Evolutionary conservation across 164 flowering plant genomes (phyloP).

Genomic region (Santalum album): DNA sequence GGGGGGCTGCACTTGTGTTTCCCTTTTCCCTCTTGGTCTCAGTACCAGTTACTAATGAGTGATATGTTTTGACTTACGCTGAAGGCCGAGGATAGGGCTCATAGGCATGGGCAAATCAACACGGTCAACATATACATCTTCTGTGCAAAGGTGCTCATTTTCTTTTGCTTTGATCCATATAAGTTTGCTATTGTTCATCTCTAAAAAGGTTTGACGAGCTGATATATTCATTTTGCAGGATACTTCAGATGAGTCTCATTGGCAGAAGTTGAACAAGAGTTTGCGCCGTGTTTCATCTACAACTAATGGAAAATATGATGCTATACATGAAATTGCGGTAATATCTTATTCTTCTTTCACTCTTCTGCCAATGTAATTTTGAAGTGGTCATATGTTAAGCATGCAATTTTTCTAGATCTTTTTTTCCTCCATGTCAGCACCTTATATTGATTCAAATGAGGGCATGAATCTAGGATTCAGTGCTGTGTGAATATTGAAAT

Average conservation of each 20-base stretch:
- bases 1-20: too few relatives aligned
- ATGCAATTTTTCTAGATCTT: too few relatives aligned
- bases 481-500: too few relatives aligned
- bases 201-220: too few relatives aligned
- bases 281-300: constrained; percentile 67
- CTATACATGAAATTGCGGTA: constrained; percentile 62
- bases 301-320: constrained; percentile 78
- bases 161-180: neutral
- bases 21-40: too few relatives aligned
- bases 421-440: too few relatives aligned
- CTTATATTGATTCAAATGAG: too few relatives aligned
- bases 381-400: too few relatives aligned
- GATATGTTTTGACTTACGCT: constrained; percentile 9
- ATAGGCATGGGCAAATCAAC: constrained; percentile 84
- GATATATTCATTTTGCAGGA: constrained; percentile 47
- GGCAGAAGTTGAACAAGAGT: constrained; percentile 68
- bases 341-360: too few relatives aligned
- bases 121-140: constrained; percentile 85
- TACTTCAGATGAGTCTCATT: constrained; percentile 67
- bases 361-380: too few relatives aligned
- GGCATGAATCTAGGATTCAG: too few relatives aligned
- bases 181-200: constrained; percentile 1
- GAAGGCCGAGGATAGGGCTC: constrained; percentile 98
- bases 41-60: too few relatives aligned
- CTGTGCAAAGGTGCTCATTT: constrained; percentile 72